These are phyloP conservation scores for Solanum hybrid DNA, from an alignment of 305 asterid species.

Conservation along the genomic window DNA sequence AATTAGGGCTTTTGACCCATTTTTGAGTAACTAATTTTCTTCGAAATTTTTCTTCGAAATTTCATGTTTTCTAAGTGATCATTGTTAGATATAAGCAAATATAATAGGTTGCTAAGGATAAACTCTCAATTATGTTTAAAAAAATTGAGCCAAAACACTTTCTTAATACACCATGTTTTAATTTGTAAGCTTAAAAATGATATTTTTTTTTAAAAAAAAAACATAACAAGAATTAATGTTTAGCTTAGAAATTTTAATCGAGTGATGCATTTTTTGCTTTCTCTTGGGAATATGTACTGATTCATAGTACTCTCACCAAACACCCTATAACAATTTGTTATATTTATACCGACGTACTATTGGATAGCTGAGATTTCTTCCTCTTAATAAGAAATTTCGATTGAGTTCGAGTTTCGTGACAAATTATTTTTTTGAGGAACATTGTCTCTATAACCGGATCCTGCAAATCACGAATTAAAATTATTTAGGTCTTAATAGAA, in stretches of 20 bases:
- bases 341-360: too few relatives aligned
- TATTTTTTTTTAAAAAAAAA: too few relatives aligned
- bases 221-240: background rate
- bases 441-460: too few relatives aligned
- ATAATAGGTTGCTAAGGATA: background rate
- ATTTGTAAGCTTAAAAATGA: background rate
- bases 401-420: rapidly evolving
- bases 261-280: background rate
- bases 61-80: background rate
- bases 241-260: background rate
- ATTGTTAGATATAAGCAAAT: background rate
- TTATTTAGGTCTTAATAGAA: background rate
- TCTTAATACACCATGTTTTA: background rate
- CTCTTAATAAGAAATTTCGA: too few relatives aligned
- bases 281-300: background rate
- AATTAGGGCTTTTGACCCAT: background rate
- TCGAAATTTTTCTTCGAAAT: background rate
- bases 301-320: background rate
- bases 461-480: too few relatives aligned
- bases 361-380: too few relatives aligned
- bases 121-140: background rate
- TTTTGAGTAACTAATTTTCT: background rate
- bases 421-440: too few relatives aligned
- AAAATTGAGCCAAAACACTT: background rate
- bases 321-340: background rate